Base-by-base conservation (phyloP, 257 asterid genomes). In the Nicotiana otophora region DNA sequence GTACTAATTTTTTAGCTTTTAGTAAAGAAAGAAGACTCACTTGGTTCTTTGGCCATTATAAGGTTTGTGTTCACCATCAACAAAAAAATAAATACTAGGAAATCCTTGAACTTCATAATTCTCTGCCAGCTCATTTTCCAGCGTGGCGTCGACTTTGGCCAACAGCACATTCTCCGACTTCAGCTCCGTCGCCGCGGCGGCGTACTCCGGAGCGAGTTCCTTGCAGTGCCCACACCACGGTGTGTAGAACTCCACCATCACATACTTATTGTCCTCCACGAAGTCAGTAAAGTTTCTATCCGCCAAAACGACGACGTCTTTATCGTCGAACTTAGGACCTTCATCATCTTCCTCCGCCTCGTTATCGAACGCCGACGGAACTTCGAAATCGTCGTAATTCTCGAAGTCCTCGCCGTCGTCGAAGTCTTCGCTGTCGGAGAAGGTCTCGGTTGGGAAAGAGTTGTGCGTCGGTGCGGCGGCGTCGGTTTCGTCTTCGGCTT, bases 161-260 rank as follows among this genome's bases (percentile, higher is more conserved):
- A 95, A 89, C 39, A 19, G 87, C 84, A 95, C 97, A 42, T 83
- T 88, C 83, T 90, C 98, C 61, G 83, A 90, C 89, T 94, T 95
- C 87, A 95, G 87, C 86, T 92, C 97, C 86, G 90, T 84, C 42
- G 97, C 98, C 7, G 98, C 98, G 1, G 93, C 92, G 0, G 97
- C 99, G 79, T 92, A 95, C 89, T 95, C 98, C 75, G 99, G 98
- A 84, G 93, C 95, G 83, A 95, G 81, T 2, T 92, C 90, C 88
- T 91, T 89, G 86, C 98, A 94, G 72, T 94, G 98, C 6, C 97
- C 97, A 85, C 99, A 94, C 99, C 99, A 95, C 81, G 98, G 97
- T 54, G 98, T 98, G 86, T 95, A 95, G 82, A 95, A 95, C 78
- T 95, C 97, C 87, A 95, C 98, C 97, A 95, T 89, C 84, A 91